Conservation (phyloP, 495 filamentous ascomycete species). For the Lasiosphaeris hirsuta region DNA sequence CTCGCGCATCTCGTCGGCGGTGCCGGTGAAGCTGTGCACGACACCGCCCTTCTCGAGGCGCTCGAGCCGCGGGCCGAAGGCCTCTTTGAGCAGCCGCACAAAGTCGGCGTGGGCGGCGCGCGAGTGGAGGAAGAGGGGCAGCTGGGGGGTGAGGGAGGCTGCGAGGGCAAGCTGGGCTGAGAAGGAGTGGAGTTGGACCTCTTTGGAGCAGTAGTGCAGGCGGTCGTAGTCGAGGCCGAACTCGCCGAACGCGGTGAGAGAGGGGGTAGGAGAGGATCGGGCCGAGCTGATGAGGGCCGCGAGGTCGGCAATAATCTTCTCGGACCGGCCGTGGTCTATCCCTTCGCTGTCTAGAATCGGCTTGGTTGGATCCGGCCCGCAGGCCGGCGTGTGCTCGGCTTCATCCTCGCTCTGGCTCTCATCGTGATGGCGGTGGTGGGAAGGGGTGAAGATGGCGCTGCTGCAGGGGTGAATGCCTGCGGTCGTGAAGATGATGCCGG, state of each 20-base stretch:
- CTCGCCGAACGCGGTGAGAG: constrained; percentile 81
- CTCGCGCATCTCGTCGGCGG: constrained; percentile 72
- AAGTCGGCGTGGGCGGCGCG: constrained; percentile 82
- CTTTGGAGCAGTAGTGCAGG: constrained; percentile 69
- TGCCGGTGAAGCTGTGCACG: constrained; percentile 90
- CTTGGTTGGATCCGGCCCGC: constrained; percentile 37
- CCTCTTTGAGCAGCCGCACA: constrained; percentile 54
- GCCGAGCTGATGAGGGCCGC: constrained; percentile 45
- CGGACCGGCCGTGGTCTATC: constrained; percentile 33
- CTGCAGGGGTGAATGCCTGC: constrained; percentile 91
- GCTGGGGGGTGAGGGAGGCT: constrained; percentile 58
- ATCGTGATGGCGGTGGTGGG: constrained; percentile 52
- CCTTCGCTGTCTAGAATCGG: constrained; percentile 40
- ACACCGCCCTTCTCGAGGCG: constrained; percentile 67
- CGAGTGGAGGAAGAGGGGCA: constrained; percentile 89
- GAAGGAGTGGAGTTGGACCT: constrained; percentile 82
- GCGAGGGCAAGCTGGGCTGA: constrained; percentile 74
- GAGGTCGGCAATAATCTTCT: constrained; percentile 56
- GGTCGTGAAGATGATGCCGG: constrained; percentile 79
- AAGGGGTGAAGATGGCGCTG: constrained; percentile 62
- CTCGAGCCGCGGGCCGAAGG: constrained; percentile 45
- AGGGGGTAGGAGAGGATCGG: constrained; percentile 32
- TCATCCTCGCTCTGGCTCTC: constrained; percentile 29
- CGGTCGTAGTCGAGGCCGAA: constrained; percentile 96
- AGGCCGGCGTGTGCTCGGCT: constrained; percentile 44